Conservation (phyloP, 2,329 filamentous ascomycete genomes). For the Ceratocystis colombiana region DNA sequence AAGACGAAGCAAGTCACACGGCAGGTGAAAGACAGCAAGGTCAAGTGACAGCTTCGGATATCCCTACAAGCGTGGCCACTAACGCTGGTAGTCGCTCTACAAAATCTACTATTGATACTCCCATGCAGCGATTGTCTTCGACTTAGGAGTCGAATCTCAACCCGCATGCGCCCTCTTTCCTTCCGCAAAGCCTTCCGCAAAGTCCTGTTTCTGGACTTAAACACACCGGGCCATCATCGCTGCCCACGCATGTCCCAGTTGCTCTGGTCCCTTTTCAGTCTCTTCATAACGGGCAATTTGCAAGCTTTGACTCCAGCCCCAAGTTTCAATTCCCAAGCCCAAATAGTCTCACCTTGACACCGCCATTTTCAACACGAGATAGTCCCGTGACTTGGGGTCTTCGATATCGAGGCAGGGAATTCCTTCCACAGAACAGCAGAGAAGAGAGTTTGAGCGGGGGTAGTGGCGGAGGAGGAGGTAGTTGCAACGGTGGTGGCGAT, state of each 20-base stretch:
- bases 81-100: not conserved
- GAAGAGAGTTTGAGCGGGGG: not conserved
- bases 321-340: conserved; percentile 12
- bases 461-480: not conserved
- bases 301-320: conserved; percentile 1
- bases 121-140: conserved; percentile 19
- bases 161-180: conserved; percentile 47
- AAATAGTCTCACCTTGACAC: not conserved
- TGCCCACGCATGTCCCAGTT: not conserved
- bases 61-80: not conserved
- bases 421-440: conserved; percentile 7
- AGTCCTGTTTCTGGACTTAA: conserved; percentile 1
- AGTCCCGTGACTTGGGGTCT: not conserved
- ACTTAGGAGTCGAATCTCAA: conserved; percentile 45
- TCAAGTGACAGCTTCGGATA: not conserved
- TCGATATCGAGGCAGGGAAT: not conserved
- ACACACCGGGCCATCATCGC: not conserved
- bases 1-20: not conserved
- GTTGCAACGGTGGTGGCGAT: not conserved
- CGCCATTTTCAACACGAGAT: not conserved
- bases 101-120: not conserved
- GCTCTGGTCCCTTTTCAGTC: not conserved
- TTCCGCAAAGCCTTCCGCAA: conserved; percentile 32
- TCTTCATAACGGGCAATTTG: conserved; percentile 2
- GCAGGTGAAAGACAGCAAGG: not conserved